Base-by-base conservation (phyloP, 179 eudicot genomes). In the Sideroxylon spinosum region DNA sequence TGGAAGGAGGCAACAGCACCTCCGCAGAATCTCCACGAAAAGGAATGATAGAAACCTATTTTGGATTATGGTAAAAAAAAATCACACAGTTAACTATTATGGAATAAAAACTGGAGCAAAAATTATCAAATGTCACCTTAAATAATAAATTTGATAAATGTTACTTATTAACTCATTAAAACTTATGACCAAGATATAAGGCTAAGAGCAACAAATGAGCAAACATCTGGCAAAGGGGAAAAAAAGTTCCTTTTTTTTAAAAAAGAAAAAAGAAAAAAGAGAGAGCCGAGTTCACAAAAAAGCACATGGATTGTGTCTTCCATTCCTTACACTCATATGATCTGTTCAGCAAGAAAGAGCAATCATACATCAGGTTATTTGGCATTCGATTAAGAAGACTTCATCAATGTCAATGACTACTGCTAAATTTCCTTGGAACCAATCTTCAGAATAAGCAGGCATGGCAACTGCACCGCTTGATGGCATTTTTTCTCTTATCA, bases 1-100 rank as follows among this genome's bases (percentile, higher is more conserved):
- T 87, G n/a, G 99, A 93, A 81, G 99, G 99, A 76, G 99, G 99
- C 74, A 95, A 85, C 74, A 95, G 91, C 80, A 95, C 93, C 87
- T 95, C 98, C 59, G 99, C 99, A 61, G 88, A 78, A 83, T 95
- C 99, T 75, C 99, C 99, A 19, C 99, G 95, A 69, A 95, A 95
- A 60, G 99, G 99, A 82, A 95, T 95, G 81, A 95, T 95, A 32
- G 89, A 81, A 50, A 95, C 99, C 99, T 95, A 83, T 55, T 66
- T 22, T 73, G 60, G 65, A 75, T 71, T 25, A 16, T 20, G 25
- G 61, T 13, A 71, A 32, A 74, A 8, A 8, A 20, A 63, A 52
- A 11, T 72, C 78, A 77, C 37, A 68, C 32, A 13, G 65, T 56
- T 19, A n/a, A 57, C 9, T 13, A 26, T 19, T 6, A 20, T 10